These are phyloP conservation scores for Lecanicillium sp. DNA, from an alignment of 2,329 filamentous ascomycete species.

Conservation along the genomic window DNA sequence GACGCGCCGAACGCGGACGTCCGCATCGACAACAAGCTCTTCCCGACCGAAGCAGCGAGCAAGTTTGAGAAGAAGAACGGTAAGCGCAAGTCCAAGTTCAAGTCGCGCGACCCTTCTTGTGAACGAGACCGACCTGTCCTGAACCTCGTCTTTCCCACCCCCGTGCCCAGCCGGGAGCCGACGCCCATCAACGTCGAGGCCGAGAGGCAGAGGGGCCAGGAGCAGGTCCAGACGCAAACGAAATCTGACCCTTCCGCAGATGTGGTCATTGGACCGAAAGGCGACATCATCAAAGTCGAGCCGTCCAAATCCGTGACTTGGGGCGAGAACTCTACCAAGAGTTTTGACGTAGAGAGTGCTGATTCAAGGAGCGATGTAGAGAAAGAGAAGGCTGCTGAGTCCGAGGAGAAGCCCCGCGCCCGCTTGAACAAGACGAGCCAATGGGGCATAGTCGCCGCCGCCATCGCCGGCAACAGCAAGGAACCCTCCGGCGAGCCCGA, in stretches of 20 bases:
- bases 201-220: constrained; percentile 14
- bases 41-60: constrained; percentile 44
- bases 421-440: constrained; percentile 35
- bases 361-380: constrained; percentile 34
- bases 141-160: constrained; percentile 57
- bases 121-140: constrained; percentile 52
- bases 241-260: constrained; percentile 26
- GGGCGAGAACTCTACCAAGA: constrained; percentile 59
- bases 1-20: constrained; percentile 59
- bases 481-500: constrained; percentile 32
- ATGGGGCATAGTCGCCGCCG: constrained; percentile 49
- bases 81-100: constrained; percentile 29
- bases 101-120: constrained; percentile 45
- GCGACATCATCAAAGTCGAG: constrained; percentile 37
- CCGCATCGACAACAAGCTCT: constrained; percentile 52
- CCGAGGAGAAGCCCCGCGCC: constrained; percentile 28
- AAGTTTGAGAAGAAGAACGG: constrained; percentile 27
- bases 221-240: constrained; percentile 14
- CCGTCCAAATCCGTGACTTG: constrained; percentile 56
- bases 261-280: constrained; percentile 33
- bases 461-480: constrained; percentile 37
- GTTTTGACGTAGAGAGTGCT: constrained; percentile 56
- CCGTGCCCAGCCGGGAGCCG: constrained; percentile 32
- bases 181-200: constrained; percentile 13
- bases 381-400: constrained; percentile 22